These are phyloP conservation scores for Verticillium albo-atrum DNA, from an alignment of 2,329 filamentous ascomycete genomes.

Conservation along the genomic window DNA sequence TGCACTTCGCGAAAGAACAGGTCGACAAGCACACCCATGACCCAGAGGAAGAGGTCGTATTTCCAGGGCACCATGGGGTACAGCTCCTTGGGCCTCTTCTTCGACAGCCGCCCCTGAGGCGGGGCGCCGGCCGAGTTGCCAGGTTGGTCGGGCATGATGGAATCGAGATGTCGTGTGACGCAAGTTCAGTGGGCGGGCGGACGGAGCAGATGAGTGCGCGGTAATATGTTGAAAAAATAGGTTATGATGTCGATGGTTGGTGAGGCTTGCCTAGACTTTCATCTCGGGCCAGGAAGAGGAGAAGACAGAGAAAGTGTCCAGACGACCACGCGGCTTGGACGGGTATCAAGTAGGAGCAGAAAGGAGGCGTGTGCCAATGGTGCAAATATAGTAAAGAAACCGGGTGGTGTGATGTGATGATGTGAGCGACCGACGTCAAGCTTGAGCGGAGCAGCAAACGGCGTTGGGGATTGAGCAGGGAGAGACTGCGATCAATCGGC, in stretches of 20 bases:
- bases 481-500: neutral
- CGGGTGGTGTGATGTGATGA: neutral
- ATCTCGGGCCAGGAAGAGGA: neutral
- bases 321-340: neutral
- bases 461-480: neutral
- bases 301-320: neutral
- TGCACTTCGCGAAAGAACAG: conserved; percentile 98
- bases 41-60: conserved; percentile 75
- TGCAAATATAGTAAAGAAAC: neutral
- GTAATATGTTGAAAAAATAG: neutral
- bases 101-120: conserved; percentile 19
- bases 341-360: neutral
- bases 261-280: neutral
- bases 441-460: neutral
- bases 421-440: neutral
- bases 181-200: neutral
- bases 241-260: neutral
- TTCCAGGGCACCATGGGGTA: conserved; percentile 66
- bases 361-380: neutral
- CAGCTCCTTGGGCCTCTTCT: conserved; percentile 43
- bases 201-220: neutral
- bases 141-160: conserved; percentile 1
- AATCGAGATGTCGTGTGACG: neutral
- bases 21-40: conserved; percentile 79
- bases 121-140: conserved; percentile 10